Base-by-base conservation (phyloP, 2,329 filamentous ascomycete species). In the Colletotrichum lupini region DNA sequence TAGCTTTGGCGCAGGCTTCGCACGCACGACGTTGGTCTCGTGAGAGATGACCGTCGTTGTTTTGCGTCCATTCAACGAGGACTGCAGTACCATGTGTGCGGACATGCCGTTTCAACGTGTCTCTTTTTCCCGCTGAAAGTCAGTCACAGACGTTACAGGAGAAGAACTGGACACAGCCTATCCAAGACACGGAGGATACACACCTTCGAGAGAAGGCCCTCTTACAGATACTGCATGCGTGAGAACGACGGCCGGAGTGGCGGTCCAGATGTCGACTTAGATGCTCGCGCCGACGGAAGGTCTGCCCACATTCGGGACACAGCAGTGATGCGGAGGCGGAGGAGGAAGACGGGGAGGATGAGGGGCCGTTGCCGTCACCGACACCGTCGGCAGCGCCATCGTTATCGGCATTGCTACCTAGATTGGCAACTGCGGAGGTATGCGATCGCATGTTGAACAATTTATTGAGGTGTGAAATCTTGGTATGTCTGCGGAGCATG, bases 1-100 rank as follows among this genome's bases (percentile, higher is more conserved):
- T 63, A 7, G 42, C 60, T 55, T 9, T 63, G 60, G 42, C 60
- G 46, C 60, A 63, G 28, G 60, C 60, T 53, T 63, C 60, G 60
- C 60, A 63, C 7, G 60, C 60, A 37, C 60, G 60, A 63, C 60
- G 60, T 16, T 63, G 60, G 2, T 63, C 46, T 63, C 60, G 60
- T 26, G 28, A 63, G 26, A 14, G 8, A 0, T 37, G 19, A 4
- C 53, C 60, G 19, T 55, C 46, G 30, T 53, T 53, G n/a, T 53
- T 53, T 11, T 22, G 49, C 49, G 49, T 53, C 49, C 49, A 53
- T 53, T 53, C 49, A n/a, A 11, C 49, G 49, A 53, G 19, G 9
- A 53, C 9, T 53, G 49, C n/a, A 53, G n/a, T 53, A 7, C 22
- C 49, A 53, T 53, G 49, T 53, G 49, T 53, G n/a, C 49, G 49